Conservation (phyloP, 2,329 filamentous ascomycete genomes). For the Aureobasidium sp. region DNA sequence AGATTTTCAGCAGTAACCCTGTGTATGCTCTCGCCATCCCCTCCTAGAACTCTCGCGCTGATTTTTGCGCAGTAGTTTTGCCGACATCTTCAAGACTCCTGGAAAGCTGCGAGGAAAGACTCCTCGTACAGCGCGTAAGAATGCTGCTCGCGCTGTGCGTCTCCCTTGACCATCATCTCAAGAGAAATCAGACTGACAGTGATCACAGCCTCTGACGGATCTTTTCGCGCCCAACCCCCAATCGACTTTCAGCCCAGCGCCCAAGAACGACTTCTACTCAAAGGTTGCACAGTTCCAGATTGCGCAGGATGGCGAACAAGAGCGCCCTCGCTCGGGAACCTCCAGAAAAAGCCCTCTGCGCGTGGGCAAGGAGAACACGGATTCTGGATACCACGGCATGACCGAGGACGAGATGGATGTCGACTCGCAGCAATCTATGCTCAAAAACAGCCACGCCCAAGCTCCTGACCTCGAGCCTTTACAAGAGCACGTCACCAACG, state of each 20-base stretch:
- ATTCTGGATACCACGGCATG: conserved; percentile 69
- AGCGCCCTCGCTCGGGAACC: conserved; percentile 18
- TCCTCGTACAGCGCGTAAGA: conserved; percentile 62
- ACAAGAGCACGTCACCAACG: conserved; percentile 11
- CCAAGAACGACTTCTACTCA: conserved; percentile 43
- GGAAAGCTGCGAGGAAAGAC: conserved; percentile 78
- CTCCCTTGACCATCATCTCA: conserved; percentile 30
- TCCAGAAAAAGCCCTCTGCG: conserved; percentile 30
- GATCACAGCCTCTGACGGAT: conserved; percentile 41
- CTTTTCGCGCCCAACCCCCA: conserved; percentile 41
- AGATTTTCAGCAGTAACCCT: conserved; percentile 81
- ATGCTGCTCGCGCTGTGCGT: conserved; percentile 59
- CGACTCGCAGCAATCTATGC: conserved; percentile 19
- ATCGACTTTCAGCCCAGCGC: conserved; percentile 26
- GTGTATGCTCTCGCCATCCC: conserved; percentile 52
- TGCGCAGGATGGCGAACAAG: conserved; percentile 45
- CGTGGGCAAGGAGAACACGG: conserved; percentile 36
- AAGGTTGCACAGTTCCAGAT: conserved; percentile 55
- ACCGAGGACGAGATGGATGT: conserved; percentile 47
- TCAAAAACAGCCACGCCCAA: conserved; percentile 13
- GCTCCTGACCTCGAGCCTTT: conserved; percentile 6
- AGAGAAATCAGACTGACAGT: conserved; percentile 44
- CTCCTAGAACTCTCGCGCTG: conserved; percentile 19
- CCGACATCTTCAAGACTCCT: conserved; percentile 93
- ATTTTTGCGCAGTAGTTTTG: conserved; percentile 62